phyloP scores from a whole-genome alignment of 352 stramenopile species.

The Phytophthora litchii region DNA sequence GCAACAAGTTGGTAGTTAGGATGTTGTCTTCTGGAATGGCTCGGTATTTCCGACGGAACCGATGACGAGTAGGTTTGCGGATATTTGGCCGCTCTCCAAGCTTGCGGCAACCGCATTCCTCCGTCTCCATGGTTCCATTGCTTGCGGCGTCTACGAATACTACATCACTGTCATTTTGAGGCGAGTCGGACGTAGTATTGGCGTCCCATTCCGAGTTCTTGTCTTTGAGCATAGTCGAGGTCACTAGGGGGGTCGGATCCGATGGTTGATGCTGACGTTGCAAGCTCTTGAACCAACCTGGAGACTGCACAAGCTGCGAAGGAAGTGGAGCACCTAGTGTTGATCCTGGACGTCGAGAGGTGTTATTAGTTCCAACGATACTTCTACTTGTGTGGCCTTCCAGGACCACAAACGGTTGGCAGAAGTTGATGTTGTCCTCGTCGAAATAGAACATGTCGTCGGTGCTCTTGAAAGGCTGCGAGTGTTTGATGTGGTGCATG shows the following conservation, averaged over 20 bases:
- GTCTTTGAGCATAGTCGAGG: conserved; percentile 10
- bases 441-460: conserved; percentile 59
- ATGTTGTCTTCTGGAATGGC: conserved; percentile 43
- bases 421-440: conserved; percentile 41
- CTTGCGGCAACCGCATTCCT: conserved; percentile 39
- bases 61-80: conserved; percentile 33
- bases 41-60: conserved; percentile 41
- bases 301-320: conserved; percentile 40
- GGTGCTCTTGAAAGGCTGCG: conserved; percentile 43
- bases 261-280: conserved; percentile 31
- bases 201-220: conserved; percentile 20
- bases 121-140: conserved; percentile 19
- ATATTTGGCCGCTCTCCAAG: conserved; percentile 33
- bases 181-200: conserved; percentile 18
- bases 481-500: conserved; percentile 60
- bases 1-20: conserved; percentile 37
- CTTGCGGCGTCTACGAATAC: conserved; percentile 30
- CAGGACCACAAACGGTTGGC: conserved; percentile 43
- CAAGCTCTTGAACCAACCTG: conserved; percentile 38
- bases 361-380: conserved; percentile 7
- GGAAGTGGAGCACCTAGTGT: conserved; percentile 31
- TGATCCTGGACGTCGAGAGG: conserved; percentile 22
- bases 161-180: conserved; percentile 19
- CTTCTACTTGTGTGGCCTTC: conserved; percentile 29
- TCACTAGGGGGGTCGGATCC: conserved; percentile 15